These are phyloP conservation scores for Globisporangium canariense DNA, from an alignment of 352 stramenopile species.

Conservation along the genomic window DNA sequence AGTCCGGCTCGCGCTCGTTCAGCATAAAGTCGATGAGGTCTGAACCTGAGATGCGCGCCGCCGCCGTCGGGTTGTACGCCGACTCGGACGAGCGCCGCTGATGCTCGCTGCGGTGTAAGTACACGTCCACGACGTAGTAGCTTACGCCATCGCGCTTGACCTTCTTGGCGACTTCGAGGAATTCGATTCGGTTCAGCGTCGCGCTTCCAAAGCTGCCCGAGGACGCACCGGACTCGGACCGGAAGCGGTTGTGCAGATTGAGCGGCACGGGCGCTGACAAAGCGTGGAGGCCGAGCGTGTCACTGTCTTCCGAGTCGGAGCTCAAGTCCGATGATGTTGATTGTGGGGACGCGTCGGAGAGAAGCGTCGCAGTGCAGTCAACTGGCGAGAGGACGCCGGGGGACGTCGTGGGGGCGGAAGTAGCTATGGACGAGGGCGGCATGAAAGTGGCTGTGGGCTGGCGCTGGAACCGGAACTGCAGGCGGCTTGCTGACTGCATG, in stretches of 20 bases:
- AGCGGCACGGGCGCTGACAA: not conserved
- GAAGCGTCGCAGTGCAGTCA: conserved; percentile 5
- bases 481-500: not conserved
- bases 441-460: not conserved
- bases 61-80: not conserved
- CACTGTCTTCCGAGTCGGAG: not conserved
- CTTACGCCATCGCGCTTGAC: conserved; percentile 16
- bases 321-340: not conserved
- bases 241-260: not conserved
- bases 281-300: not conserved
- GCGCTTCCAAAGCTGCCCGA: not conserved
- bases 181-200: conserved; percentile 14
- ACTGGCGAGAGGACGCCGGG: not conserved
- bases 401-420: not conserved
- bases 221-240: not conserved
- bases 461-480: not conserved
- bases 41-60: conserved; percentile 1
- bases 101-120: conserved; percentile 12
- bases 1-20: conserved; percentile 14
- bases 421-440: not conserved
- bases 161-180: conserved; percentile 15
- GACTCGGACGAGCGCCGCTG: not conserved
- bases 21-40: conserved; percentile 6
- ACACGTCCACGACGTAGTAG: conserved; percentile 20
- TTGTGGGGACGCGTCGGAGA: not conserved